Percentiles rank a stretch among this genome's conserved stretches.
phyloP scores from a whole-genome alignment of 2,329 filamentous ascomycete genomes.

The Ophioceras dolichostomum region DNA sequence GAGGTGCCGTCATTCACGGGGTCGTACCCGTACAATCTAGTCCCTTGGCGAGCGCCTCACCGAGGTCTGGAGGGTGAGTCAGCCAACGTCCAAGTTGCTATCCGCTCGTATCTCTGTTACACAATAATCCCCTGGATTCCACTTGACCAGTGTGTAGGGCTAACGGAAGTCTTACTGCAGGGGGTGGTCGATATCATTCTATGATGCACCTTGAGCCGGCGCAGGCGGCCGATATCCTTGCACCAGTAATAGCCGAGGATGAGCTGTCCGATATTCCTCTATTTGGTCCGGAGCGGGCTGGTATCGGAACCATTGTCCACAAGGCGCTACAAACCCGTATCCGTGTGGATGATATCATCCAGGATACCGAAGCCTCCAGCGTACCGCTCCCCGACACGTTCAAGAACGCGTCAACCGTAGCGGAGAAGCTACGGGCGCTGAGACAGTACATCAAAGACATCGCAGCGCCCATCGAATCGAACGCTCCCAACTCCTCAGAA shows the following conservation, averaged over 20 bases:
- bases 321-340: conserved; percentile 23
- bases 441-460: conserved; percentile 21
- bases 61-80: conserved; percentile 39
- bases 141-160: too few relatives aligned
- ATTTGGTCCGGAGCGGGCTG: conserved; percentile 39
- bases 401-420: conserved; percentile 25
- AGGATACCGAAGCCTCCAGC: conserved; percentile 22
- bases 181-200: conserved; percentile 1
- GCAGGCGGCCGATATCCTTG: conserved; percentile 39
- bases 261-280: conserved; percentile 40
- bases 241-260: conserved; percentile 39
- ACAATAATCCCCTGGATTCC: too few relatives aligned
- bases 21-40: conserved; percentile 45
- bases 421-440: conserved; percentile 35
- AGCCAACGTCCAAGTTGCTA: too few relatives aligned
- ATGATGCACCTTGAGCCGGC: conserved; percentile 46
- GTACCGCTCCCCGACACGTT: conserved; percentile 27
- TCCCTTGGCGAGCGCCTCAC: conserved; percentile 48
- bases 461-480: too few relatives aligned
- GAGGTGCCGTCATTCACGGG: conserved; percentile 47
- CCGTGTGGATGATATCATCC: conserved; percentile 18
- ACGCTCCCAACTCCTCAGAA: too few relatives aligned
- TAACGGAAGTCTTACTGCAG: too few relatives aligned
- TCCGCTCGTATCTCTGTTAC: too few relatives aligned
- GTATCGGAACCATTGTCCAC: conserved; percentile 28